Evolutionary conservation across 106 monocot species (phyloP), one percentile per base, ranked within the genome.

Genomic region (Acanthochlamys bracteata): DNA sequence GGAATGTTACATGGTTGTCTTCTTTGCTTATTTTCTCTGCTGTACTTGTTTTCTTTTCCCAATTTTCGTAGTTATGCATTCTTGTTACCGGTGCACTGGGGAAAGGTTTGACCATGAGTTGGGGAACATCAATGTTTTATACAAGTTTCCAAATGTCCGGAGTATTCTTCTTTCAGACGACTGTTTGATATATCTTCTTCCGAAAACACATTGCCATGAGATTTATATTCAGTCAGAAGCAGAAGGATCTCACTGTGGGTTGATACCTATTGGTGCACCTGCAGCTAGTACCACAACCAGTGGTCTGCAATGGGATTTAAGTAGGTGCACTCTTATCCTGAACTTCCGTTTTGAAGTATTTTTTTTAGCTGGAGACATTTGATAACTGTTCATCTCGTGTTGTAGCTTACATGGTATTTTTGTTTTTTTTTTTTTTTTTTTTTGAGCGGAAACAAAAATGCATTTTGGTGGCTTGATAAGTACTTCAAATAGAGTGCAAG

Each of bases 101-200:
- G 96, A 91, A 73, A 92, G 96, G 49, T 98, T 98, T 66, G 96
- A 98, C 71, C 96, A 98, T 60, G 96, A 98, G 59, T 59, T 74
- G 69, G 96, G 96, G 26, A 98, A 98, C 59, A 79, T 98, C 76
- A 98, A 98, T 52, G 83, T 88, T 40, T 74, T 98, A 14, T 83
- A 88, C 64, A 43, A 43, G 9, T 98, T 92, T 56, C 76, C 88
- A 53, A 69, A 75, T 21, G 67, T 73, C 43, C 79, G 75, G 57
- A 98, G 91, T 23, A 68, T 85, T 66, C 88, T 98, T 39, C 57
- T 98, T 17, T 98, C 96, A 0, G 96, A 98, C 71, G 91, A 91
- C 61, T 85, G 80, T 57, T 74, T 85, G 69, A 92, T 98, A 14
- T 76, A 83, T 73, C 91, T 98, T 65, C 91, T 98, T 49, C 78